phyloP scores from a whole-genome alignment of 2,329 filamentous ascomycete genomes.

The Orbilia javanica region DNA sequence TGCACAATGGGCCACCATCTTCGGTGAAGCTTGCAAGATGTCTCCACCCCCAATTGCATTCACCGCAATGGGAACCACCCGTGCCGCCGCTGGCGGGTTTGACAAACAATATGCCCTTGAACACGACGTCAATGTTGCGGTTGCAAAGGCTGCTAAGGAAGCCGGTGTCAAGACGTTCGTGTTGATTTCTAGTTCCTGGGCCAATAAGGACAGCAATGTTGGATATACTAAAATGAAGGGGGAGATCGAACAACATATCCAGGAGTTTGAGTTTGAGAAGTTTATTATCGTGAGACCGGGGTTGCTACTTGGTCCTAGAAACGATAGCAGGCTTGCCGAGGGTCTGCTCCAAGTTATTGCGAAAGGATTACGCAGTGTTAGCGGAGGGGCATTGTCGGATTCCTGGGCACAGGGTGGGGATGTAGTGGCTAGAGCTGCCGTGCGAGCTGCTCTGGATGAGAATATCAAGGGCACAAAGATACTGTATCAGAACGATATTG shows the following conservation, averaged over 20 bases:
- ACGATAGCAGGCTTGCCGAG: constrained; percentile 73
- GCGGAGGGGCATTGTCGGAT: constrained; percentile 72
- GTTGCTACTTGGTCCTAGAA: constrained; percentile 78
- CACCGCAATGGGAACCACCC: constrained; percentile 84
- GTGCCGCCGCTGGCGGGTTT: constrained; percentile 78
- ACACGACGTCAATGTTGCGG: constrained; percentile 83
- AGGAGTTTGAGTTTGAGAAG: constrained; percentile 79
- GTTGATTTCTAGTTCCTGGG: constrained; percentile 74
- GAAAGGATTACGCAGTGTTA: constrained; percentile 70
- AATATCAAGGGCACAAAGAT: constrained; percentile 72
- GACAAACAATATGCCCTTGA: constrained; percentile 88
- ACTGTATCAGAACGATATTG: constrained; percentile 73
- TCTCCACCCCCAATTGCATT: constrained; percentile 77
- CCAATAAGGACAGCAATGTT: constrained; percentile 70
- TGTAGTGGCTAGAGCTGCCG: constrained; percentile 77
- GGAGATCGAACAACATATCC: constrained; percentile 83
- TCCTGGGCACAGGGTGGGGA: constrained; percentile 79
- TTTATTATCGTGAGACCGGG: constrained; percentile 81
- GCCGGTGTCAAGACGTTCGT: constrained; percentile 81
- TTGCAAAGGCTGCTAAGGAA: constrained; percentile 80
- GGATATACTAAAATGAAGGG: constrained; percentile 81
- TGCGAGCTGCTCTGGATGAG: constrained; percentile 72
- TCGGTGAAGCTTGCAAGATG: constrained; percentile 59
- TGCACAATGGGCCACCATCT: constrained; percentile 74
- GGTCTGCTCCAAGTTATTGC: constrained; percentile 71